Evolutionary conservation across 2,329 filamentous ascomycete genomes (phyloP).

Genomic region (Capronia epimyces): DNA sequence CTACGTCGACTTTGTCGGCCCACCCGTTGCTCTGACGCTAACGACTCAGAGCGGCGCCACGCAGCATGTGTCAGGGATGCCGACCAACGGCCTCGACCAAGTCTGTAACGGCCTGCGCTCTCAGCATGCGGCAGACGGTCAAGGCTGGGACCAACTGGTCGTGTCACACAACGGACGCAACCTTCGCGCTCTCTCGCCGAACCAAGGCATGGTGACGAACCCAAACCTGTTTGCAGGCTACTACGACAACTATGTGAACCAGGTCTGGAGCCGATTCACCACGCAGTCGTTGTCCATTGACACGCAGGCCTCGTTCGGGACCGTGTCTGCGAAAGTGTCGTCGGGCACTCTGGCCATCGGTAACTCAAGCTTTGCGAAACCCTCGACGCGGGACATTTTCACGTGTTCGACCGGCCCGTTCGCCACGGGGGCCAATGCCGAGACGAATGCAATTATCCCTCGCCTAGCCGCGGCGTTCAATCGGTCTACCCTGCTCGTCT

Average conservation of each 20-base stretch:
- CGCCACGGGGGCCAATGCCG: slow-evolving; percentile 39
- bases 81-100: slow-evolving; percentile 50
- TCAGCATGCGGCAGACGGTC: slow-evolving; percentile 53
- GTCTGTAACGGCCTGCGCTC: slow-evolving; percentile 51
- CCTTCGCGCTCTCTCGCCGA: slow-evolving; percentile 41
- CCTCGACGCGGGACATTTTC: slow-evolving; percentile 60
- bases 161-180: slow-evolving; percentile 41
- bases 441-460: slow-evolving; percentile 61
- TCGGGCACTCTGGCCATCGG: slow-evolving; percentile 41
- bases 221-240: slow-evolving; percentile 47
- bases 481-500: slow-evolving; percentile 58
- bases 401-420: slow-evolving; percentile 61
- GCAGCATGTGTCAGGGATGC: slow-evolving; percentile 55
- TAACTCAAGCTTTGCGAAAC: slow-evolving; percentile 49
- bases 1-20: slow-evolving; percentile 68
- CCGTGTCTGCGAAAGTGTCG: slow-evolving; percentile 47
- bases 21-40: slow-evolving; percentile 55
- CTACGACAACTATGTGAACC: slow-evolving; percentile 49
- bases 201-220: slow-evolving; percentile 40
- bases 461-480: slow-evolving; percentile 72
- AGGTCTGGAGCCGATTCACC: slow-evolving; percentile 48
- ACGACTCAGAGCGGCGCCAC: slow-evolving; percentile 39
- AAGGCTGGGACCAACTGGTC: slow-evolving; percentile 59
- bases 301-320: slow-evolving; percentile 58
- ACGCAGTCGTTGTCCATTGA: slow-evolving; percentile 51